Percentiles rank a stretch among this genome's conserved stretches.
Conservation (phyloP, 139 green algal species). For the Edaphochlamys debaryana region DNA sequence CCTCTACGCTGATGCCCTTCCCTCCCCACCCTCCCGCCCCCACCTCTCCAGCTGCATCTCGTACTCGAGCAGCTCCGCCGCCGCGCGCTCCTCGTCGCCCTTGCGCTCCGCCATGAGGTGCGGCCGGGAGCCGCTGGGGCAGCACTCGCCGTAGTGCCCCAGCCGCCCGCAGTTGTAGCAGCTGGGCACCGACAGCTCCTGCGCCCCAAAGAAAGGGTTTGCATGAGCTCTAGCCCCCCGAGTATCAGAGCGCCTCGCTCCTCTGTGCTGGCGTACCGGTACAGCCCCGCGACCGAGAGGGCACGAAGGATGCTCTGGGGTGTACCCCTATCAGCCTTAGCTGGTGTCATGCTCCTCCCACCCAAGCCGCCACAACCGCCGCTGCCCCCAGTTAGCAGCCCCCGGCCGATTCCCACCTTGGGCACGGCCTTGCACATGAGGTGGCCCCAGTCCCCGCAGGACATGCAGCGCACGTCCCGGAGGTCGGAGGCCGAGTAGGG, state of each 20-base stretch:
- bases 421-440: slow-evolving; percentile 64
- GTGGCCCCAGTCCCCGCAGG: slow-evolving; percentile 75
- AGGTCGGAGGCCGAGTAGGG: slow-evolving; percentile 71
- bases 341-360: too few relatives aligned
- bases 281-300: too few relatives aligned
- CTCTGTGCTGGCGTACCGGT: too few relatives aligned
- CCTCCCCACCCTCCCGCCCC: background rate
- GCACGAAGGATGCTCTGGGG: too few relatives aligned
- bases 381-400: too few relatives aligned
- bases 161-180: slow-evolving; percentile 74
- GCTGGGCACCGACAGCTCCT: slow-evolving; percentile 19
- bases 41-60: slow-evolving; percentile 28
- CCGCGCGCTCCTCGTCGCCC: slow-evolving; percentile 41
- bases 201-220: too few relatives aligned
- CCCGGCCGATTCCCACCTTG: too few relatives aligned
- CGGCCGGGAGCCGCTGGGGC: slow-evolving; percentile 41
- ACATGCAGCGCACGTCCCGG: slow-evolving; percentile 65
- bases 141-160: slow-evolving; percentile 64
- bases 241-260: too few relatives aligned
- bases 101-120: slow-evolving; percentile 58
- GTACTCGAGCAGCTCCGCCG: slow-evolving; percentile 24
- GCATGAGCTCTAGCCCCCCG: too few relatives aligned
- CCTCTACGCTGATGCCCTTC: too few relatives aligned
- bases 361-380: too few relatives aligned
- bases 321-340: too few relatives aligned